Evolutionary conservation across 2,329 filamentous ascomycete genomes (phyloP).

Genomic region (Colletotrichum camelliae): DNA sequence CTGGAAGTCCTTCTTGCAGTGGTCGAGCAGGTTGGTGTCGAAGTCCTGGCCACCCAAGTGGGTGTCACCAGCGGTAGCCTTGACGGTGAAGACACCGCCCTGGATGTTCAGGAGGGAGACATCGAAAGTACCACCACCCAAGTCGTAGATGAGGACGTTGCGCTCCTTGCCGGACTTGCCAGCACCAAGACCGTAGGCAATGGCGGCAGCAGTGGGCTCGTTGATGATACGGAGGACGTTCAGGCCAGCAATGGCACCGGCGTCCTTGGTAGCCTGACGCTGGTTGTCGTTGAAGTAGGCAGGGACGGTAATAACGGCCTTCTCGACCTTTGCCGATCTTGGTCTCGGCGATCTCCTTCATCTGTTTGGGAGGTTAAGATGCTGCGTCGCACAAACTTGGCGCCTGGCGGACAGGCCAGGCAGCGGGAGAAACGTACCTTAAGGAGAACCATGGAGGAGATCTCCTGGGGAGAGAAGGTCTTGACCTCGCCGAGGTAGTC

Average conservation of each 20-base stretch:
- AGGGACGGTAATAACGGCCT: slow-evolving; percentile 98
- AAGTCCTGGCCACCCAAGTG: slow-evolving; percentile 97
- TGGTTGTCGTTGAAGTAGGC: slow-evolving; percentile 99
- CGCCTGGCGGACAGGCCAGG: neutral
- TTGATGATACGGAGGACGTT: slow-evolving; percentile 99
- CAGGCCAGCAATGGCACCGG: slow-evolving; percentile 94
- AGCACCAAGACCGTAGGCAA: slow-evolving; percentile 95
- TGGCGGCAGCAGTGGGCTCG: slow-evolving; percentile 97
- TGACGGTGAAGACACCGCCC: slow-evolving; percentile 98
- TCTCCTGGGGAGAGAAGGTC: slow-evolving; percentile 97
- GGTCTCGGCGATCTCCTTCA: slow-evolving; percentile 98
- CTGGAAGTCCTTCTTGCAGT: slow-evolving; percentile 96
- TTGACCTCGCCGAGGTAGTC: slow-evolving; percentile 95
- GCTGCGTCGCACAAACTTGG: neutral
- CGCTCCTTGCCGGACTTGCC: slow-evolving; percentile 98
- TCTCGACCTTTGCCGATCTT: slow-evolving; percentile 99
- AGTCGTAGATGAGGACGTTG: slow-evolving; percentile 99
- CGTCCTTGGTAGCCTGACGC: slow-evolving; percentile 99
- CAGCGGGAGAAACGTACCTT: slow-evolving; percentile 69
- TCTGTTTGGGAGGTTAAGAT: slow-evolving; percentile 57
- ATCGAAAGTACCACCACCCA: slow-evolving; percentile 99
- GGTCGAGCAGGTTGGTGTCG: slow-evolving; percentile 92
- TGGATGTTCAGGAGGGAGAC: slow-evolving; percentile 98
- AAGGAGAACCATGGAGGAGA: slow-evolving; percentile 97
- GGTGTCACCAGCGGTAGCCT: slow-evolving; percentile 97